Evolutionary conservation across 306 rosid species (phyloP).

Genomic region (Arachis stenosperma): DNA sequence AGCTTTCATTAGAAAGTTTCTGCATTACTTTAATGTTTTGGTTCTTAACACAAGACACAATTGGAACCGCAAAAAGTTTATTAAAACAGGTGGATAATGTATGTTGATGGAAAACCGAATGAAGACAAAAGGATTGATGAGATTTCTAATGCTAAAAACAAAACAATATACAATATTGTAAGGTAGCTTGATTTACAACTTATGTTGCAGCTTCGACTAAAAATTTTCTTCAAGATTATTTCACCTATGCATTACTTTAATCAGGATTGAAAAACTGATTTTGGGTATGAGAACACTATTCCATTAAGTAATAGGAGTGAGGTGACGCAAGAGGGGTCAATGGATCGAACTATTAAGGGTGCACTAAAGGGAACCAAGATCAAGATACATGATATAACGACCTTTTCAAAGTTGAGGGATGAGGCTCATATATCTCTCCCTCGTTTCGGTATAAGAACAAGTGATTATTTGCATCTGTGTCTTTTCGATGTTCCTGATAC

Average conservation of each 20-base stretch:
- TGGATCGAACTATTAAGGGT: slow-evolving; percentile 57
- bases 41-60: slow-evolving; percentile 97
- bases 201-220: slow-evolving; percentile 63
- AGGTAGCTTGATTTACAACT: slow-evolving; percentile 84
- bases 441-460: slow-evolving; percentile 58
- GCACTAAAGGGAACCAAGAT: slow-evolving; percentile 84
- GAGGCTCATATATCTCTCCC: slow-evolving; percentile 87
- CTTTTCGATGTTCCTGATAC: slow-evolving; percentile 89
- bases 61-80: slow-evolving; percentile 89
- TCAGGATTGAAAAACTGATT: slow-evolving; percentile 97
- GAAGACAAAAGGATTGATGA: slow-evolving; percentile 57
- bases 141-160: slow-evolving; percentile 71
- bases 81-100: slow-evolving; percentile 84
- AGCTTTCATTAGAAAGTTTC: slow-evolving; percentile 71
- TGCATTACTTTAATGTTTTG: slow-evolving; percentile 69
- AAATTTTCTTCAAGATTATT: slow-evolving; percentile 82
- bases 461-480: slow-evolving; percentile 98
- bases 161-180: slow-evolving; percentile 64
- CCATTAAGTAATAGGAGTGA: slow-evolving; percentile 73
- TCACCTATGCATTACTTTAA: slow-evolving; percentile 85
- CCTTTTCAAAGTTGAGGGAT: slow-evolving; percentile 85
- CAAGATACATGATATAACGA: slow-evolving; percentile 78
- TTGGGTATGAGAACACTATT: slow-evolving; percentile 71
- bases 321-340: slow-evolving; percentile 67
- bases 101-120: slow-evolving; percentile 67